phyloP scores from a whole-genome alignment of 2,329 filamentous ascomycete genomes.

The Paracoccidioides brasiliensis region DNA sequence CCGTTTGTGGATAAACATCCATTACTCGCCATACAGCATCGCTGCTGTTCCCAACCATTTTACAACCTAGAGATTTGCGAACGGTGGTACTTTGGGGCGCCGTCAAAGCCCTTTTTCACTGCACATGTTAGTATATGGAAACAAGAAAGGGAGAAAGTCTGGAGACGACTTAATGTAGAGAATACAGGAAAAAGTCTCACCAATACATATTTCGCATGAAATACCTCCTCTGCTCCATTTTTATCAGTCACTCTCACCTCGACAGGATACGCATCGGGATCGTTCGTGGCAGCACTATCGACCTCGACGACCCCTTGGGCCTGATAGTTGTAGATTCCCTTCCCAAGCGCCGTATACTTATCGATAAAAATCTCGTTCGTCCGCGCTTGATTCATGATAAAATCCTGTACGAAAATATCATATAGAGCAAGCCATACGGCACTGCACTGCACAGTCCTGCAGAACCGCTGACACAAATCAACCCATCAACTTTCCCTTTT shows the following conservation, averaged over 20 bases:
- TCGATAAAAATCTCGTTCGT: conserved; percentile 43
- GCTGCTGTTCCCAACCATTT: conserved; percentile 54
- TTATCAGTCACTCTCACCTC: conserved; percentile 30
- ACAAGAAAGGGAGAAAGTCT: neutral
- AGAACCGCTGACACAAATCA: conserved; percentile 50
- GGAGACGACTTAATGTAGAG: neutral
- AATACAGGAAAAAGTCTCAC: conserved; percentile 22
- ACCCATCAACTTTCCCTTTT: conserved; percentile 42
- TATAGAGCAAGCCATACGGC: conserved; percentile 48
- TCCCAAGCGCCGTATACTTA: conserved; percentile 32
- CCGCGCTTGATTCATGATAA: conserved; percentile 45
- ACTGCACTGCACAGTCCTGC: conserved; percentile 50
- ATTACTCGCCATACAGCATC: conserved; percentile 64
- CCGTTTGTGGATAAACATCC: conserved; percentile 56
- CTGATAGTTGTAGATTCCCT: conserved; percentile 42
- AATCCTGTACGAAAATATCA: conserved; percentile 43
- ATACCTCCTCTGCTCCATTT: conserved; percentile 28
- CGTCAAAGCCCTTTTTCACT: conserved; percentile 32
- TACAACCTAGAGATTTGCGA: conserved; percentile 39
- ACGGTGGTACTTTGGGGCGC: conserved; percentile 49
- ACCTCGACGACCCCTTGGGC: conserved; percentile 41
- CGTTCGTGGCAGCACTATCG: conserved; percentile 27
- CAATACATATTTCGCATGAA: conserved; percentile 40
- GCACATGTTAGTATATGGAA: neutral
- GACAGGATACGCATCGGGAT: conserved; percentile 33